These are phyloP conservation scores for Ophiostoma perfectum DNA, from an alignment of 2,329 filamentous ascomycete species.

Conservation along the genomic window DNA sequence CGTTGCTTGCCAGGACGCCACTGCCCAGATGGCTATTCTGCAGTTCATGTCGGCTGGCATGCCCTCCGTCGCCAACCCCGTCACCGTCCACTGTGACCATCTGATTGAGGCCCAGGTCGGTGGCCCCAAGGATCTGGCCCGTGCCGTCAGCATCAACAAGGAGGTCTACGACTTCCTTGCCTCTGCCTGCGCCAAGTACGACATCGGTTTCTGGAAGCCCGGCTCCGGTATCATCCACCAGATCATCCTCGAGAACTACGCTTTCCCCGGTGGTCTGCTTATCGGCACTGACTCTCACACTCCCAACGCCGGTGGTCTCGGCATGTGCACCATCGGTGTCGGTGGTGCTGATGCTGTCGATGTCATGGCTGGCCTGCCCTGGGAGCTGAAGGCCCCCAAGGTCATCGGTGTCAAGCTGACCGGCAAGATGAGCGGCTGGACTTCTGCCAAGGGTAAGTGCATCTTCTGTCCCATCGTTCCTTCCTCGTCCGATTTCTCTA, in stretches of 20 bases:
- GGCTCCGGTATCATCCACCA: slow-evolving; percentile 99
- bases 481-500: neutral
- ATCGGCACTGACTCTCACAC: slow-evolving; percentile 97
- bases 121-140: slow-evolving; percentile 85
- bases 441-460: slow-evolving; percentile 75
- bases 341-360: slow-evolving; percentile 98
- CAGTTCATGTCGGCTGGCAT: slow-evolving; percentile 99
- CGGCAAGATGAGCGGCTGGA: slow-evolving; percentile 84
- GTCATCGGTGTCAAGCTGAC: slow-evolving; percentile 95
- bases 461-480: neutral
- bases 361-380: slow-evolving; percentile 94
- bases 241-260: slow-evolving; percentile 97
- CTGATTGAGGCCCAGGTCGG: slow-evolving; percentile 97
- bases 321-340: slow-evolving; percentile 88
- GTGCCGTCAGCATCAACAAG: slow-evolving; percentile 92
- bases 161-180: slow-evolving; percentile 98
- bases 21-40: slow-evolving; percentile 98
- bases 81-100: slow-evolving; percentile 97
- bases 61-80: slow-evolving; percentile 88
- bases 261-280: slow-evolving; percentile 95
- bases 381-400: slow-evolving; percentile 98
- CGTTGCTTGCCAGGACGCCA: slow-evolving; percentile 98
- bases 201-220: slow-evolving; percentile 99
- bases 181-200: slow-evolving; percentile 94
- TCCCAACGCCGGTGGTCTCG: slow-evolving; percentile 92